Percentiles rank a stretch among this genome's conserved stretches.
Evolutionary conservation across 352 stramenopile genomes (phyloP).

Genomic region (Globisporangium megalacanthum): DNA sequence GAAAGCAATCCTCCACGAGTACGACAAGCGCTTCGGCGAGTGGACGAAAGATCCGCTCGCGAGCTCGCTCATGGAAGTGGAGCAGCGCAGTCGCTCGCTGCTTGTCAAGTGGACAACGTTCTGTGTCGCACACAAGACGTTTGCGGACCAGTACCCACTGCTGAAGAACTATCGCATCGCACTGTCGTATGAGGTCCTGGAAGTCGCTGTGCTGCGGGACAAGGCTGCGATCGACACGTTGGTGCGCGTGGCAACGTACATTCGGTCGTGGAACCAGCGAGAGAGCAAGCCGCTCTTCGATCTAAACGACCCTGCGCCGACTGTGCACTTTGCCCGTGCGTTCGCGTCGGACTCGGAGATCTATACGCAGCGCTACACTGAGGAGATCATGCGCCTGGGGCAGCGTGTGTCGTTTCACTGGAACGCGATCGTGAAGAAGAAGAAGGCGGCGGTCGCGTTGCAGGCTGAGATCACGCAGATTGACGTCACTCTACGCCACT

Average conservation of each 20-base stretch:
- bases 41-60: conserved; percentile 14
- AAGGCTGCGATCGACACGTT: conserved; percentile 23
- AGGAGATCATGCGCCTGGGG: background rate
- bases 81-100: conserved; percentile 33
- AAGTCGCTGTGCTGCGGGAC: conserved; percentile 29
- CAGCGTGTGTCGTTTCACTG: background rate
- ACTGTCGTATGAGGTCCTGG: conserved; percentile 29
- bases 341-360: conserved; percentile 15
- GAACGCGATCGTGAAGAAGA: background rate
- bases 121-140: conserved; percentile 32
- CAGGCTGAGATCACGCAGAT: conserved; percentile 2
- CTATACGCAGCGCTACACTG: conserved; percentile 2
- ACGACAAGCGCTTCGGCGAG: conserved; percentile 3
- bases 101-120: conserved; percentile 40
- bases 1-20: conserved; percentile 4
- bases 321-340: conserved; percentile 24
- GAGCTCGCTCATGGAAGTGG: conserved; percentile 19
- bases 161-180: conserved; percentile 36
- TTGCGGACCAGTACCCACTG: conserved; percentile 5
- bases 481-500: background rate
- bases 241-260: conserved; percentile 26
- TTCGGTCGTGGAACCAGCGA: conserved; percentile 27
- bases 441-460: background rate
- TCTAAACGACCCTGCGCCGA: conserved; percentile 29
- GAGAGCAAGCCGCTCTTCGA: conserved; percentile 29